Evolutionary conservation across 169 alveolate genomes (phyloP).

Genomic region (Fabrea salina): DNA sequence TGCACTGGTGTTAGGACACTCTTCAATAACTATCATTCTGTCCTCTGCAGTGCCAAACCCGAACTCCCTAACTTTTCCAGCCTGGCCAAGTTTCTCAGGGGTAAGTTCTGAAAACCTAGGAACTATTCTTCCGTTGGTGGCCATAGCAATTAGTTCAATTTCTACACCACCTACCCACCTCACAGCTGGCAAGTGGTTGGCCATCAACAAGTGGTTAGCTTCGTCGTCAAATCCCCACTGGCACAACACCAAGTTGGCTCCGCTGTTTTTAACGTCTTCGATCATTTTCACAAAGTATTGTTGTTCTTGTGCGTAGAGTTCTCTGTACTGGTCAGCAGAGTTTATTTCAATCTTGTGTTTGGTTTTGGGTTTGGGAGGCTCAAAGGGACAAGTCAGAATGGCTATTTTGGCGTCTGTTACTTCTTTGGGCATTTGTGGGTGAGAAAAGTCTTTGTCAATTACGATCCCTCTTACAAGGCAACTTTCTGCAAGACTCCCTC

Average conservation of each 20-base stretch:
- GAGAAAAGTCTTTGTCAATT: constrained; percentile 97
- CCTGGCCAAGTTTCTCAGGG: constrained; percentile 94
- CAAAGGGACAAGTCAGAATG: constrained; percentile 98
- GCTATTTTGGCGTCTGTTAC: constrained; percentile 95
- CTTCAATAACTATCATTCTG: constrained; percentile 94
- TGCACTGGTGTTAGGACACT: constrained; percentile 91
- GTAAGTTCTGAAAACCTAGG: constrained; percentile 95
- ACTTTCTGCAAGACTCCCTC: constrained; percentile 97
- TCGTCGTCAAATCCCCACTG: constrained; percentile 99
- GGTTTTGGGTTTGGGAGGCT: constrained; percentile 99
- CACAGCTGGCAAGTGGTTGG: constrained; percentile 92
- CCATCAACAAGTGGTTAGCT: constrained; percentile 92
- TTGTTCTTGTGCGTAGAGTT: constrained; percentile 91
- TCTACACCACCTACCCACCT: constrained; percentile 99
- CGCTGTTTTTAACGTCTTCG: constrained; percentile 90
- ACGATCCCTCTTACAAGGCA: constrained; percentile 94
- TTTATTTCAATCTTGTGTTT: constrained; percentile 97
- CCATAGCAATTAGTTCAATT: constrained; percentile 98
- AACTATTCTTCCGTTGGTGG: constrained; percentile 98
- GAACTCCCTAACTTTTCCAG: constrained; percentile 90
- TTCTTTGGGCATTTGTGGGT: constrained; percentile 97
- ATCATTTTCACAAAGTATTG: constrained; percentile 96
- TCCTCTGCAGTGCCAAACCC: constrained; percentile 94
- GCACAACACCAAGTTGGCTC: constrained; percentile 97
- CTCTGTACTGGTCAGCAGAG: constrained; percentile 94